Base-by-base conservation (phyloP, 1,139 yeast genomes). In the Suhomyces yuchorum region DNA sequence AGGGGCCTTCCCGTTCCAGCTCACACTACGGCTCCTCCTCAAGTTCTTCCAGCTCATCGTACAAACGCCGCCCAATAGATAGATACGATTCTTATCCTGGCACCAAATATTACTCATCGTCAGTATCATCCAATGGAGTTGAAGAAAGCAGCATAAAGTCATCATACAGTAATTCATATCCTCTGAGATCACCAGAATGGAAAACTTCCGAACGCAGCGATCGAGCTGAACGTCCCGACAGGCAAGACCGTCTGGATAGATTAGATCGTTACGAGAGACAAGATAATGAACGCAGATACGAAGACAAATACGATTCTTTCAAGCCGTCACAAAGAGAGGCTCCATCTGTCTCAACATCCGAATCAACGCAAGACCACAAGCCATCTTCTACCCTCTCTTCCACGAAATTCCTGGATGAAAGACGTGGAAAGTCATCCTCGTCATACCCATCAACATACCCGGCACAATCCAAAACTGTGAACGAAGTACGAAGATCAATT, bases 1-100 rank as follows among this genome's bases (percentile, higher is more conserved):
- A 44, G 36, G 33, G 40, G 15, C n/a, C 24, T 15, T 44, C 40
- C 18, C 41, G 46, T 33, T 39, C 48, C 28, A 47, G 52, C 17
- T 37, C 52, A 9, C 51, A 49, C 32, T 51, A 53, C 28, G 47
- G 53, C 4, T 42, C 47, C 8, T 36, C 52, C 12, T 26, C 37
- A 4, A 7, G 32, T 2, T 7, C 42, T 8, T 38, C 44, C 2
- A 26, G 47, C 8, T 37, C 53, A 4, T 30, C 39, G 17, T 42
- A 47, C 37, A 55, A 53, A 24, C 45, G 55, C 17, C 43, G 56
- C 6, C 39, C 30, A 3, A 50, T 38, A 7, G 56, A 53, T 20
- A 44, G 55, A 22, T 55, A 55, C 39, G 58, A 55, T 37, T 51
- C 52, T 14, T 55, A 54, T 20, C 43, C 53, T 11, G 50, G 50